Percentiles rank a stretch among this genome's conserved stretches.
Conservation (phyloP, 768 basidiomycete species). For the Trametes sanguinea region DNA sequence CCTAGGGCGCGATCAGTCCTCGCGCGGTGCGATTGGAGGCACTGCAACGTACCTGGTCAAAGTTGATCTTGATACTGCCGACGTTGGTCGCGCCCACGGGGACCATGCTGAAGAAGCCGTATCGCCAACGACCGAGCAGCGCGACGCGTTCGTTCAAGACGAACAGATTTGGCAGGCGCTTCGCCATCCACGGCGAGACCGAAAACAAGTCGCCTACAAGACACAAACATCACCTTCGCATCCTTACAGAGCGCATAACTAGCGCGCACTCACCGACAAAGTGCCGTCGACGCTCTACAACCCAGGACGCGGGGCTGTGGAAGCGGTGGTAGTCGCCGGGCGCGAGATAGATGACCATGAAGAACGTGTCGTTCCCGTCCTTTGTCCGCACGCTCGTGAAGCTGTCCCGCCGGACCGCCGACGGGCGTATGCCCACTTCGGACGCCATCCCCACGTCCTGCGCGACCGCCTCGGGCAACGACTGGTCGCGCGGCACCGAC, state of each 20-base stretch:
- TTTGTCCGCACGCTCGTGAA: conserved; percentile 53
- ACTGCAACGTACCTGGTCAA: conserved; percentile 65
- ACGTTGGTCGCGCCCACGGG: conserved; percentile 99
- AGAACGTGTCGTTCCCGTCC: conserved; percentile 84
- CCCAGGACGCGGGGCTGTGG: conserved; percentile 95
- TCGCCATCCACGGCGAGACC: conserved; percentile 94
- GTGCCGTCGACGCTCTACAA: conserved; percentile 93
- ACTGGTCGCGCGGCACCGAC: conserved; percentile 62
- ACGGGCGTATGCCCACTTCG: conserved; percentile 61
- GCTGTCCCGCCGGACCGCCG: conserved; percentile 38
- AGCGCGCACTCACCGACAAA: conserved; percentile 71
- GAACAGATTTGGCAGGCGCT: conserved; percentile 88
- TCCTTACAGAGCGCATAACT: background rate
- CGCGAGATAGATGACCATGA: conserved; percentile 95
- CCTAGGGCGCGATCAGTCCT: conserved; percentile 40
- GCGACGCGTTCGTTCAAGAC: conserved; percentile 99
- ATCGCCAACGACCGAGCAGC: conserved; percentile 88
- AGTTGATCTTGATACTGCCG: conserved; percentile 93
- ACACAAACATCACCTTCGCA: too few relatives aligned
- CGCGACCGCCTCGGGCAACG: conserved; percentile 55
- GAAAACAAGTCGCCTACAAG: conserved; percentile 87
- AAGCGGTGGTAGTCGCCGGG: conserved; percentile 99
- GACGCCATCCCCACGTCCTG: conserved; percentile 73
- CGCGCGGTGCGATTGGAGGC: background rate
- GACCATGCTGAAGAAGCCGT: conserved; percentile 97